Evolutionary conservation across 371 early-diverging fungal species (phyloP), one percentile per base, ranked within the genome.

Genomic region (Mycotypha africana): DNA sequence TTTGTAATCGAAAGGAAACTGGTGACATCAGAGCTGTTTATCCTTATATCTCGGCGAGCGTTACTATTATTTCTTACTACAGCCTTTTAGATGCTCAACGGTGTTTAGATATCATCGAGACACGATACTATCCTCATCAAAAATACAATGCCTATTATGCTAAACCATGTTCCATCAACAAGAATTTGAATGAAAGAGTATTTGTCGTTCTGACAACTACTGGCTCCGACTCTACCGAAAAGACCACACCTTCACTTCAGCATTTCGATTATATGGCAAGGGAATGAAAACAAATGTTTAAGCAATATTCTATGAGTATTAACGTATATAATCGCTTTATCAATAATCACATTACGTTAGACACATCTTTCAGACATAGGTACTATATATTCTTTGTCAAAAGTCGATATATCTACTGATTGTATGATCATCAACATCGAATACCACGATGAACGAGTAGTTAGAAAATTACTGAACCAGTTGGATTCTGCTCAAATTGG

Each of bases 31-130:
- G 43, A 3, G 7, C 21, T 22, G 23, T 53, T 12, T 53, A 53
- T 31, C 46, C 47, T 36, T 46, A 42, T 19, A 16, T 42, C 6
- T 26, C 31, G 7, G 24, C 30, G 15, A 32, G 34, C n/a, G n/a
- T 42, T 9, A 37, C 31, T 6, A 46, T 50, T 11, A 30, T 43
- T n/a, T 56, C 56, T 5, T 56, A 36, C 26, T 56, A 46, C 22
- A 16, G 22, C 9, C 25, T 56, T 7, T 7, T 24, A 25, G 25
- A 45, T 16, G 56, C 56, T 0, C 19, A 42, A 16, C 11, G 17
- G 2, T 24, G 45, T 11, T 15, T 41, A 1, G 20, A 45, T 0
- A 15, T 25, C 21, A 22, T 39, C 16, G 8, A 25, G 26, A 11
- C 19, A 38, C 16, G 20, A 38, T 6, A 25, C 22, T 17, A 38